Base-by-base conservation (phyloP, 192 early-diverging fungal species). In the Umbelopsis isabellina region DNA sequence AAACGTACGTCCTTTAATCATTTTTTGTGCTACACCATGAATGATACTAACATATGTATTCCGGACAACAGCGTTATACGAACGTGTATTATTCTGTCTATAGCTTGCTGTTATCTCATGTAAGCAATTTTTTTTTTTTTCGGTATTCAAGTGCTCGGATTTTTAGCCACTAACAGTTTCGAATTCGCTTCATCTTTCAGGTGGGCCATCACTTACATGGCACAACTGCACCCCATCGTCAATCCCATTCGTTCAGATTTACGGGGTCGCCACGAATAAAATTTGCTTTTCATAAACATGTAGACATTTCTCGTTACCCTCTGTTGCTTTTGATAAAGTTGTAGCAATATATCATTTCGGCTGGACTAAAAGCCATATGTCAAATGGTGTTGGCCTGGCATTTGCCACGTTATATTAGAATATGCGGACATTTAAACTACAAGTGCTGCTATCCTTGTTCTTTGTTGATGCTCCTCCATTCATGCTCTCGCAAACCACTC, bases 201-300 rank as follows among this genome's bases (percentile, higher is more conserved):
- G 92, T 96, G 94, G 94, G 92, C 91, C 0, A 83, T 96, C 67
- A 94, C 93, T 35, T 96, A 94, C 75, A 77, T 96, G 58, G 93
- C 93, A 45, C 94, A 96, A 85, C 77, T 94, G 5, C 84, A 96
- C 70, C 94, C 94, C 22, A 82, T 96, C 37, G 84, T 96, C 49
- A 79, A 84, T 20, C 94, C 94, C 4, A 90, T 86, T 75, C 87
- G 91, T 37, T 84, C 83, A 50, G 87, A 90, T 76, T 75, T 92
- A 69, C 80, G 88, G 72, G 55, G 55, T 16, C 55, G 25, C 18
- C 55, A 61, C 30, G 55, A 61, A 61, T 61, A 61, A 61, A 55
- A 35, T 1, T 13, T 61, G 30, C 55, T 30, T 61, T 30, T 35
- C 33, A 61, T 30, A 61, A n/a, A 15, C 55, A 35, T 61, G 55